These are phyloP conservation scores for Talaromyces islandicus DNA, from an alignment of 2,329 filamentous ascomycete genomes.

Conservation along the genomic window DNA sequence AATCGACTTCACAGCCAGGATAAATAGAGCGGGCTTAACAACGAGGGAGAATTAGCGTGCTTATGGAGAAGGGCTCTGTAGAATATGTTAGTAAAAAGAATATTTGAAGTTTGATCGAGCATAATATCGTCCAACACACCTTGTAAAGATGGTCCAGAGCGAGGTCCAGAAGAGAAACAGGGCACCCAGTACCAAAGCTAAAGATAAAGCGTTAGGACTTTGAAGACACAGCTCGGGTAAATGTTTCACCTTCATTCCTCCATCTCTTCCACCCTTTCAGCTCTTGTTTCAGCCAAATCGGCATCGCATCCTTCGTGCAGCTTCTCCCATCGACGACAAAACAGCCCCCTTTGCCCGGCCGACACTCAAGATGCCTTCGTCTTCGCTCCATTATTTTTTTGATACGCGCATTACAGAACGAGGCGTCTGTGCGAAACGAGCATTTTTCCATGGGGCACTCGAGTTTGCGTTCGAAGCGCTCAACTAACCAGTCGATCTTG, in stretches of 20 bases:
- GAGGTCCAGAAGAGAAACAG: constrained; percentile 16
- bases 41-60: not conserved
- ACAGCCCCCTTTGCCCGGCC: constrained; percentile 25
- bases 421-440: constrained; percentile 36
- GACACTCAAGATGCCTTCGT: constrained; percentile 36
- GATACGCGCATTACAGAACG: constrained; percentile 37
- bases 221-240: not conserved
- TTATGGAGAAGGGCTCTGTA: not conserved
- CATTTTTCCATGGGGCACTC: constrained; percentile 56
- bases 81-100: not conserved
- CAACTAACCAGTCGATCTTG: constrained; percentile 64
- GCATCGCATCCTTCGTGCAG: constrained; percentile 24
- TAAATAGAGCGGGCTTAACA: not conserved
- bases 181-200: constrained; percentile 14
- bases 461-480: constrained; percentile 57
- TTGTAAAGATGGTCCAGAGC: not conserved
- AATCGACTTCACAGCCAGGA: not conserved
- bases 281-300: constrained; percentile 23
- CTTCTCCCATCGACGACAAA: constrained; percentile 31
- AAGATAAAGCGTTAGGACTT: not conserved
- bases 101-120: not conserved
- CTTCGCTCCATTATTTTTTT: constrained; percentile 36
- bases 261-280: constrained; percentile 10
- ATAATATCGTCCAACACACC: not conserved
- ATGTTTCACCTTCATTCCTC: constrained; percentile 25